A percentile compares a stretch with the other conserved stretches of the same genome.
Evolutionary conservation across 176 grass and related monocot genomes (phyloP).

Genomic region (Melocanna baccifera): DNA sequence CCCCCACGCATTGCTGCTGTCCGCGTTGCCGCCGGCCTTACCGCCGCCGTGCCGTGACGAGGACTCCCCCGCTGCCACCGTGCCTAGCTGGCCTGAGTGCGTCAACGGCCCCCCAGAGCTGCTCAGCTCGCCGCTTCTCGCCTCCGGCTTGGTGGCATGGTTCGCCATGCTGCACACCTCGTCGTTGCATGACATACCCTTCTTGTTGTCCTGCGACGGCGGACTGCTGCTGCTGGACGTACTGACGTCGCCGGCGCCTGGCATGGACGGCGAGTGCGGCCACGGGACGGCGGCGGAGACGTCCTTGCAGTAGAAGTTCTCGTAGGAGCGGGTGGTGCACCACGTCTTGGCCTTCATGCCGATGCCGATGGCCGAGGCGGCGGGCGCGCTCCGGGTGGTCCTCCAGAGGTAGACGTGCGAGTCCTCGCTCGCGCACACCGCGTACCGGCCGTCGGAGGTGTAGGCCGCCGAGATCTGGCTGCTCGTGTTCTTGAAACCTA

Average conservation of each 20-base stretch:
- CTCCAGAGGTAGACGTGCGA: slow-evolving; percentile 73
- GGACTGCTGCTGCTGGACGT: background rate
- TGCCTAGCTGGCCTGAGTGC: too few relatives aligned
- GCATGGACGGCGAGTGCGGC: slow-evolving; percentile 6
- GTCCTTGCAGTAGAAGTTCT: slow-evolving; percentile 97
- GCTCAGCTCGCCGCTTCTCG: slow-evolving; percentile 18
- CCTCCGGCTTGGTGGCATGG: slow-evolving; percentile 10
- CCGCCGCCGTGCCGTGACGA: too few relatives aligned
- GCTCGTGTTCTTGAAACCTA: slow-evolving; percentile 95
- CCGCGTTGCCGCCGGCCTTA: too few relatives aligned
- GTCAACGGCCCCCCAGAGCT: background rate
- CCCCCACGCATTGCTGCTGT: too few relatives aligned
- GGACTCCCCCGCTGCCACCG: too few relatives aligned
- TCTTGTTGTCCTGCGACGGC: background rate
- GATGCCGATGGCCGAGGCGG: slow-evolving; percentile 28
- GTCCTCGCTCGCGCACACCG: slow-evolving; percentile 82
- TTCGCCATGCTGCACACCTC: slow-evolving; percentile 41
- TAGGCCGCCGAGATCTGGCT: slow-evolving; percentile 90
- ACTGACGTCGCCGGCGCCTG: background rate
- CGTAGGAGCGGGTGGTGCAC: slow-evolving; percentile 74
- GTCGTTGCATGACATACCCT: slow-evolving; percentile 33
- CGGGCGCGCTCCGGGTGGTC: slow-evolving; percentile 23
- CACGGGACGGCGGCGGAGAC: slow-evolving; percentile 77
- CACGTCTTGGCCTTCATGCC: slow-evolving; percentile 59
- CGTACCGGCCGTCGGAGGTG: slow-evolving; percentile 67